phyloP scores from a whole-genome alignment of 1,139 yeast genomes.

The Taiozyma sp. region DNA sequence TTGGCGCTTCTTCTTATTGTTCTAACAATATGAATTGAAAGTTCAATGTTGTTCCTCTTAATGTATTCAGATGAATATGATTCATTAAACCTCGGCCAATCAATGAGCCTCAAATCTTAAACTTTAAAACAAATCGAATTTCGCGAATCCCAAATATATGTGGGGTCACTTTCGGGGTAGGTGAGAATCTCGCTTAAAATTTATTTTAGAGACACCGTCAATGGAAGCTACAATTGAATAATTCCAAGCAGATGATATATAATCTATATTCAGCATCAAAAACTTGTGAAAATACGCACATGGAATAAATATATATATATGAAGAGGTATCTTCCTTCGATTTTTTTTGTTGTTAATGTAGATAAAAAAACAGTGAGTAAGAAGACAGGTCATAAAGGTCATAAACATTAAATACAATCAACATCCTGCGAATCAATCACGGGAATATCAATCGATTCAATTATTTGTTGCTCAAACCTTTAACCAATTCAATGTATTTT shows the following conservation, averaged over 20 bases:
- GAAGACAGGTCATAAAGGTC: not conserved
- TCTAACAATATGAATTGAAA: too few relatives aligned
- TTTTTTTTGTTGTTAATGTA: not conserved
- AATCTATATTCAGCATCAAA: not conserved
- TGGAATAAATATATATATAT: not conserved
- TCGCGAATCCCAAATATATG: too few relatives aligned
- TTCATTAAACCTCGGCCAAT: not conserved
- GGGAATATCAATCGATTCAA: constrained; percentile 1
- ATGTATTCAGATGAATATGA: not conserved
- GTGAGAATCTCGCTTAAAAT: too few relatives aligned
- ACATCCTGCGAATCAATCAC: not conserved
- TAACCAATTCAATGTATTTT: constrained; percentile 36
- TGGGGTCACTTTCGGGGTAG: not conserved
- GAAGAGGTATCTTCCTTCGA: not conserved
- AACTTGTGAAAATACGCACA: not conserved
- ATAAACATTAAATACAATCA: not conserved
- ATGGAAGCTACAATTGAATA: not conserved
- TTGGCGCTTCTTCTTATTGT: too few relatives aligned
- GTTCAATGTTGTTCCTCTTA: too few relatives aligned
- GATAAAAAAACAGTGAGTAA: not conserved
- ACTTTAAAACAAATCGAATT: too few relatives aligned
- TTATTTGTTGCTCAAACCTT: constrained; percentile 26
- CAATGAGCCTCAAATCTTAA: not conserved
- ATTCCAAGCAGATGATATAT: not conserved
- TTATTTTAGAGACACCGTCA: too few relatives aligned